Conservation (phyloP, 1,284 basidiomycete genomes). For the Pseudozyma sp. region DNA sequence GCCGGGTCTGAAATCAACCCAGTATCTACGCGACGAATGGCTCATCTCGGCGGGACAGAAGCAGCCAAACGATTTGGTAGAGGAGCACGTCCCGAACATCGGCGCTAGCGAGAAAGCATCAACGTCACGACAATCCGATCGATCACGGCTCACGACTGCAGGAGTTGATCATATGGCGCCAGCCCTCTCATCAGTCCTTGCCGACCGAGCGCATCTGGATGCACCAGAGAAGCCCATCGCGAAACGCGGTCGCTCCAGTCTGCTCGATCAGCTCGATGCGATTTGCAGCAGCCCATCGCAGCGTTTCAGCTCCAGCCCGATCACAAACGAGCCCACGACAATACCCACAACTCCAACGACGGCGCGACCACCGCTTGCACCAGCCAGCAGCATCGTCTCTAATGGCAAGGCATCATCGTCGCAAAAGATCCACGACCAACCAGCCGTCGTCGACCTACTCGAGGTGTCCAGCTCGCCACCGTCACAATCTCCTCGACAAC, state of each 20-base stretch:
- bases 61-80: constrained; percentile 23
- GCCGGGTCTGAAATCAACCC: constrained; percentile 16
- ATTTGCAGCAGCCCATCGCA: constrained; percentile 30
- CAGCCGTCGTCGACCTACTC: constrained; percentile 9
- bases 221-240: background rate
- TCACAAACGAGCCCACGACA: background rate
- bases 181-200: background rate
- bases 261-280: constrained; percentile 35
- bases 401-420: constrained; percentile 7
- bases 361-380: constrained; percentile 11
- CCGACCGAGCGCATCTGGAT: constrained; percentile 1
- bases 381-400: background rate
- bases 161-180: background rate
- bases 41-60: constrained; percentile 37
- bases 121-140: background rate
- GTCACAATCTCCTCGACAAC: constrained; percentile 14
- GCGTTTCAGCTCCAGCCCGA: constrained; percentile 8
- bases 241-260: constrained; percentile 17
- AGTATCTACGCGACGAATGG: constrained; percentile 29
- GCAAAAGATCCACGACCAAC: background rate
- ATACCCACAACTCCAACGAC: background rate
- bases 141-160: background rate
- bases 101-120: background rate
- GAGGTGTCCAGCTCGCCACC: constrained; percentile 32
- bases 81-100: background rate